Conservation (phyloP, 352 stramenopile genomes). For the Phytophthora meadii region DNA sequence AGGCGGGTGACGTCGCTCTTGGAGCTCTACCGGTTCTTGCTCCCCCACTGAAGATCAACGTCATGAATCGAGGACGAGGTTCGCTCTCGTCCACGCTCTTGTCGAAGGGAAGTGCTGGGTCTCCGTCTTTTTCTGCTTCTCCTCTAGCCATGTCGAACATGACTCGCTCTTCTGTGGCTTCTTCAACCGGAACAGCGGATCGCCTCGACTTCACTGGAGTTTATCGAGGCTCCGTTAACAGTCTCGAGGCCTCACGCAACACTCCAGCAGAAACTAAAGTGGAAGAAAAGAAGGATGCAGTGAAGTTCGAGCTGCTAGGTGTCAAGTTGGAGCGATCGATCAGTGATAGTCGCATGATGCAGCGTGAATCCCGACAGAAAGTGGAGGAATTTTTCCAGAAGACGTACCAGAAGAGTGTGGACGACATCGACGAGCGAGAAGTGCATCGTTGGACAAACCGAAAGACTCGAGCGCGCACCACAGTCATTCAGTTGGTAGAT, state of each 20-base stretch:
- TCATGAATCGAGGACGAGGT: constrained; percentile 19
- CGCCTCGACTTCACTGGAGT: constrained; percentile 63
- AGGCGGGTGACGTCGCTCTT: constrained; percentile 34
- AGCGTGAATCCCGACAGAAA: constrained; percentile 48
- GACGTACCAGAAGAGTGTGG: constrained; percentile 36
- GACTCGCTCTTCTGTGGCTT: constrained; percentile 31
- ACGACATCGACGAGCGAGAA: constrained; percentile 32
- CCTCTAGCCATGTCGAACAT: constrained; percentile 24
- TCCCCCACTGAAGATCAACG: constrained; percentile 34
- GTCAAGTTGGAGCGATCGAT: constrained; percentile 34
- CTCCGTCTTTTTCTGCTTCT: constrained; percentile 17
- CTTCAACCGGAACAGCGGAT: constrained; percentile 39
- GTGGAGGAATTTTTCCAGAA: constrained; percentile 59
- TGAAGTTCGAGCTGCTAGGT: constrained; percentile 5
- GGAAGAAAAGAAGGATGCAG: not conserved
- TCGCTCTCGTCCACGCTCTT: constrained; percentile 20
- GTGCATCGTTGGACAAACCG: constrained; percentile 22
- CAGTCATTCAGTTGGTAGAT: constrained; percentile 37
- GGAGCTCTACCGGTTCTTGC: constrained; percentile 22
- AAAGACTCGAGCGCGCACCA: constrained; percentile 39
- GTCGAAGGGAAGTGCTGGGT: constrained; percentile 7
- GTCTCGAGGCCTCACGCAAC: constrained; percentile 21
- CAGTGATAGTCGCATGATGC: constrained; percentile 44
- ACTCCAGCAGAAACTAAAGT: constrained; percentile 9
- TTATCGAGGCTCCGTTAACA: constrained; percentile 47